Percentiles rank a stretch among this genome's conserved stretches.
Evolutionary conservation across 148 eudicot genomes (phyloP).

Genomic region (Rhododendron williamsianum): DNA sequence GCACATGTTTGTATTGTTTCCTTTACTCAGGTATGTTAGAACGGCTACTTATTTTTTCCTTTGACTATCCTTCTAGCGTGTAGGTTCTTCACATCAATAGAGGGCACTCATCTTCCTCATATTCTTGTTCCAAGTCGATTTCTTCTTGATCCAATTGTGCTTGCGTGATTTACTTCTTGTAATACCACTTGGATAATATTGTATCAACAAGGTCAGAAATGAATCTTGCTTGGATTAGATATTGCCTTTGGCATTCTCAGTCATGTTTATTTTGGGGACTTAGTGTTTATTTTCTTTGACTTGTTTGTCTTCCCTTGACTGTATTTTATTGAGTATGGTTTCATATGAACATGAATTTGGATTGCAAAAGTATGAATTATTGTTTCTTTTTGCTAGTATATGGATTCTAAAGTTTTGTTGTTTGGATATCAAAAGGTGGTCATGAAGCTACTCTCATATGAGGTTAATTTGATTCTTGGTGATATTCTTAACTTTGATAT

Average conservation of each 20-base stretch:
- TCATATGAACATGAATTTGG: too few relatives aligned
- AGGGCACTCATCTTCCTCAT: not conserved
- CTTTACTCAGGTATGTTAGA: not conserved
- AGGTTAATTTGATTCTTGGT: constrained; percentile 3
- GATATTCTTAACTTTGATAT: not conserved
- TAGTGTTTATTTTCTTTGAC: too few relatives aligned
- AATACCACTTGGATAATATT: not conserved
- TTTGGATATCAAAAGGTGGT: not conserved
- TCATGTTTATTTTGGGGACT: too few relatives aligned
- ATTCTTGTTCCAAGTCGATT: not conserved
- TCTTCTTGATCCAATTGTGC: not conserved
- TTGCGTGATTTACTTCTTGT: not conserved
- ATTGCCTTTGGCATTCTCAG: too few relatives aligned
- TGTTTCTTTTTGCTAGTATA: too few relatives aligned
- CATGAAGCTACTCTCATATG: constrained; percentile 4
- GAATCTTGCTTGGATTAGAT: too few relatives aligned
- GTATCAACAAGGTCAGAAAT: too few relatives aligned
- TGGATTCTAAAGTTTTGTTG: too few relatives aligned
- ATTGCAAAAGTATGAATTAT: too few relatives aligned
- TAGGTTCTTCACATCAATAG: not conserved
- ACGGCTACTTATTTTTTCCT: not conserved
- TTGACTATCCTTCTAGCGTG: too few relatives aligned
- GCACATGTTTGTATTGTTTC: not conserved
- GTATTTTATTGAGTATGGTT: too few relatives aligned
- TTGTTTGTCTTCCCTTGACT: too few relatives aligned